Evolutionary conservation across 1,284 basidiomycete genomes (phyloP), one percentile per base, ranked within the genome.

Genomic region (Veloporphyrellus conicus): DNA sequence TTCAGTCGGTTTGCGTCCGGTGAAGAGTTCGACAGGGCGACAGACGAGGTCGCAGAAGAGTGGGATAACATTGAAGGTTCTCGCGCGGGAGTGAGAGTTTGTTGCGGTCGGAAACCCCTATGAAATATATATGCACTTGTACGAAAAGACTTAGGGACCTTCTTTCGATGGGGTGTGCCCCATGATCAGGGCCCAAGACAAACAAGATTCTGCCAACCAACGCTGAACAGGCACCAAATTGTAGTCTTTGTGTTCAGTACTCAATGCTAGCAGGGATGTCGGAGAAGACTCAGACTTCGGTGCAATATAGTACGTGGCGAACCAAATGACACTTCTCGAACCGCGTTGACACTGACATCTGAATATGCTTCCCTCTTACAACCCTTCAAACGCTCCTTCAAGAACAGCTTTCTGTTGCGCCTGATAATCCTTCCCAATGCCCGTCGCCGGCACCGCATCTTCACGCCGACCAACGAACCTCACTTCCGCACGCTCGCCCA

Each of bases 371-470:
- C 20, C 18, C 3, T 20, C 22, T 15, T 47, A 74, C 51, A 77
- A 49, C n/a, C 69, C 71, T 35, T 72, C 68, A 57, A 89, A 87
- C 3, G 79, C 79, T 27, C 68, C 69, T 27, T 75, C 73, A 18
- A 88, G 50, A 27, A 92, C 72, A 47, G 64, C 71, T 54, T 72
- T 74, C 66, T 85, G 84, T 64, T 93, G 85, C 14, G 54, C 68
- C 50, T 72, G 73, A 68, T 91, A 90, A 46, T 85, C 64, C 58
- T 73, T 79, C 34, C 84, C 84, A 48, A 85, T 79, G 0, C 88
- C 91, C n/a, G 85, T 82, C 7, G 82, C 91, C 29, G 88, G 85
- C 10, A 92, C 72, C 6, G 86, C 78, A 59, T 81, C 83, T 63
- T 84, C 81, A 55, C 71, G 76, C 58, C 91, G 71, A 3, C 90